Conservation (phyloP, 495 filamentous ascomycete genomes). For the Extremus antarcticus region DNA sequence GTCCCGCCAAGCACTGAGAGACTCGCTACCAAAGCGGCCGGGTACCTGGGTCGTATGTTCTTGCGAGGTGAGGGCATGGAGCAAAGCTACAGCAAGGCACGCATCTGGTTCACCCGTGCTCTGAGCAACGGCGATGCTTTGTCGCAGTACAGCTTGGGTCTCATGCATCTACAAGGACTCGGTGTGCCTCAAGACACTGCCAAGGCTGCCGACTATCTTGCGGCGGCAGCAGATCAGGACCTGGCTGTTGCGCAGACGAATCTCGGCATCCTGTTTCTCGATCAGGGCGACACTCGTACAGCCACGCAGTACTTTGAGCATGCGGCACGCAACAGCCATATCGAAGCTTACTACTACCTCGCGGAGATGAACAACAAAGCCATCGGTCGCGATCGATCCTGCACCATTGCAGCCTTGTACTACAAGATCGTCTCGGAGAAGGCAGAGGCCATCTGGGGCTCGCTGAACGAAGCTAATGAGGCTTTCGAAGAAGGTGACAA, state of each 20-base stretch:
- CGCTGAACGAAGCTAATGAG: slow-evolving; percentile 73
- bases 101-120: slow-evolving; percentile 80
- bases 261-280: slow-evolving; percentile 76
- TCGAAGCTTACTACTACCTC: slow-evolving; percentile 92
- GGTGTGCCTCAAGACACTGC: slow-evolving; percentile 63
- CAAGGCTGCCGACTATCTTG: slow-evolving; percentile 71
- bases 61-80: slow-evolving; percentile 81
- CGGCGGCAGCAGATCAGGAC: slow-evolving; percentile 73
- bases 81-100: slow-evolving; percentile 64
- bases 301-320: slow-evolving; percentile 85
- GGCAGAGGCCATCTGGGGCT: slow-evolving; percentile 72
- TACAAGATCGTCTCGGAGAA: slow-evolving; percentile 94
- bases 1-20: slow-evolving; percentile 56
- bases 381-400: slow-evolving; percentile 69
- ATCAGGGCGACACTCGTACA: slow-evolving; percentile 68
- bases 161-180: slow-evolving; percentile 80
- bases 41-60: slow-evolving; percentile 87
- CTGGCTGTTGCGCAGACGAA: slow-evolving; percentile 71
- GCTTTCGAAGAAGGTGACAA: slow-evolving; percentile 76
- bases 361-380: slow-evolving; percentile 80
- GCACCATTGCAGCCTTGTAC: slow-evolving; percentile 67
- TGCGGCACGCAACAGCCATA: slow-evolving; percentile 76
- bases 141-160: slow-evolving; percentile 74
- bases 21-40: slow-evolving; percentile 77
- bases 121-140: slow-evolving; percentile 67